Evolutionary conservation across 805 yeast species (phyloP).

Genomic region (Spathaspora hagerdaliae): DNA sequence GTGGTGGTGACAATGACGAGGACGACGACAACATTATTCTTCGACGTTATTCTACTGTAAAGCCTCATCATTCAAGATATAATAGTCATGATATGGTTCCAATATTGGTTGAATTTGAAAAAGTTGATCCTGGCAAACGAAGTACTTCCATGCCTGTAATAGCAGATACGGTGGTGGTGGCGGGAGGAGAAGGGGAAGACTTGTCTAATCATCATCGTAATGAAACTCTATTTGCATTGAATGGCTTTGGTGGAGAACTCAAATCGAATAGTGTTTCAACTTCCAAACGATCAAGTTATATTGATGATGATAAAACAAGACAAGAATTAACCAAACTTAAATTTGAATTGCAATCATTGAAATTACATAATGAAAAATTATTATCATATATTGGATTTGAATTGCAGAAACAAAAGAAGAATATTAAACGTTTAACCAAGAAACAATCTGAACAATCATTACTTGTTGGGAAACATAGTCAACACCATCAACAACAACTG

Average conservation of each 20-base stretch:
- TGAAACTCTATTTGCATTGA: constrained; percentile 26
- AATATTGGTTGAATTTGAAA: constrained; percentile 41
- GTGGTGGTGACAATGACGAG: neutral
- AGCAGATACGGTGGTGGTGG: constrained; percentile 7
- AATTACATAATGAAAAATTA: constrained; percentile 53
- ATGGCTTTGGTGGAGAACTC: constrained; percentile 15
- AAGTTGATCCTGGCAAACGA: constrained; percentile 11
- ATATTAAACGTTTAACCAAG: constrained; percentile 35
- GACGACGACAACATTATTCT: too few species aligned
- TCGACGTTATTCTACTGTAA: constrained; percentile 25
- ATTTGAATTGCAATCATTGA: constrained; percentile 51
- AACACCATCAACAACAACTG: neutral
- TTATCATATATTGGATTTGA: constrained; percentile 56
- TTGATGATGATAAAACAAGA: constrained; percentile 29
- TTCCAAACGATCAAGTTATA: constrained; percentile 29
- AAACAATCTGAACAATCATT: constrained; percentile 24
- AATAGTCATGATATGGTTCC: constrained; percentile 42
- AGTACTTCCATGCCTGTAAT: constrained; percentile 23
- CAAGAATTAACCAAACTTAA: constrained; percentile 49
- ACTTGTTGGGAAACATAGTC: neutral
- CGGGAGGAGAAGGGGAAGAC: neutral
- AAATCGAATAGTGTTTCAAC: constrained; percentile 18
- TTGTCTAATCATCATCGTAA: constrained; percentile 10
- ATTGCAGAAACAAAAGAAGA: constrained; percentile 45
- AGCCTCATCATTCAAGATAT: constrained; percentile 34